Evolutionary conservation across 2,329 filamentous ascomycete species (phyloP).

Genomic region (Pseudodiploospora longispora): DNA sequence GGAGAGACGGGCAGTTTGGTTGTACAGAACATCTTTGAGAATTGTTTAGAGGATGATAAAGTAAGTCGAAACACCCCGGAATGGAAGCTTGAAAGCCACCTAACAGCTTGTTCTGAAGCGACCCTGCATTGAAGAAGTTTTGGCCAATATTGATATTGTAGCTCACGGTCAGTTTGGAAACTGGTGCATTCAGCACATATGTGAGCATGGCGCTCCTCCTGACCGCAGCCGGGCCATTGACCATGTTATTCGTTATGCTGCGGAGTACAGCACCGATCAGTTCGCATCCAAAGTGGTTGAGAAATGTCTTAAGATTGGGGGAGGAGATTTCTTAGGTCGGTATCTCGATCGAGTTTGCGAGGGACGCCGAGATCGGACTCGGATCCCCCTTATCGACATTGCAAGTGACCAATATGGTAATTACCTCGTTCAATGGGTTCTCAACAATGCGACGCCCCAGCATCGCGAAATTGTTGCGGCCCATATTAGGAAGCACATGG

Average conservation of each 20-base stretch:
- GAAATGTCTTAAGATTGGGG: constrained; percentile 96
- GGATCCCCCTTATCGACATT: constrained; percentile 96
- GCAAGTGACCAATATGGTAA: constrained; percentile 98
- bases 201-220: constrained; percentile 84
- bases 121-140: constrained; percentile 92
- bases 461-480: constrained; percentile 89
- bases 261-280: constrained; percentile 97
- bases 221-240: constrained; percentile 92
- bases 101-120: constrained; percentile 49
- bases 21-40: constrained; percentile 99
- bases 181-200: constrained; percentile 99
- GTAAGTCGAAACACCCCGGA: constrained; percentile 38
- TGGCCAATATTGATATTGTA: constrained; percentile 90
- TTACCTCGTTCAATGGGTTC: constrained; percentile 94
- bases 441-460: constrained; percentile 78
- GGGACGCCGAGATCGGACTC: constrained; percentile 79
- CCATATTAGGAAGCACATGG: constrained; percentile 98
- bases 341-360: constrained; percentile 94
- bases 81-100: not conserved
- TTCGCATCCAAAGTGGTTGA: constrained; percentile 99
- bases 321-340: constrained; percentile 78
- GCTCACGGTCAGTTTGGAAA: constrained; percentile 97
- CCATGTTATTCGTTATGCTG: constrained; percentile 86
- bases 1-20: constrained; percentile 97
- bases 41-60: constrained; percentile 98